Evolutionary conservation across 805 yeast species (phyloP).

Genomic region (Blastobotrys parvus): DNA sequence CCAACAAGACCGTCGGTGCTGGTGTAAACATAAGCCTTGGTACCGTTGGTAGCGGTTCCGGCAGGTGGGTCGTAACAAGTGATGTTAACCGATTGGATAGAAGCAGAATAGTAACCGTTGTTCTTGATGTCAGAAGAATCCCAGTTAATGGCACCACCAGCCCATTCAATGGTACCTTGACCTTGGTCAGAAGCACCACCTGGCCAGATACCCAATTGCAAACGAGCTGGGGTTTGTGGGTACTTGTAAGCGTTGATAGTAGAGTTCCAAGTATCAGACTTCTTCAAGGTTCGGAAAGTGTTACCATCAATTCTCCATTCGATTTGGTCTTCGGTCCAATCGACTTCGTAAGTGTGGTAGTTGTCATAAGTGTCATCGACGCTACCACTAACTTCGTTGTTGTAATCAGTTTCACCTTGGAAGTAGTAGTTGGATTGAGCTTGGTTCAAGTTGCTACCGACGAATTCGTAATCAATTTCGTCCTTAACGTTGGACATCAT

Average conservation of each 20-base stretch:
- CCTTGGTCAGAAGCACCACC: slow-evolving; percentile 43
- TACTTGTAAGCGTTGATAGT: slow-evolving; percentile 62
- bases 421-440: slow-evolving; percentile 78
- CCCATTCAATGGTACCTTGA: slow-evolving; percentile 66
- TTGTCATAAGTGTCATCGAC: slow-evolving; percentile 51
- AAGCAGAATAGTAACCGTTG: slow-evolving; percentile 75
- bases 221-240: slow-evolving; percentile 88
- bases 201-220: slow-evolving; percentile 57
- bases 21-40: slow-evolving; percentile 47
- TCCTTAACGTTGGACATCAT: slow-evolving; percentile 78
- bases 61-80: slow-evolving; percentile 69
- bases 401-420: slow-evolving; percentile 63
- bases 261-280: slow-evolving; percentile 42
- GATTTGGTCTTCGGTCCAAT: slow-evolving; percentile 69
- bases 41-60: slow-evolving; percentile 38
- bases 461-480: slow-evolving; percentile 83
- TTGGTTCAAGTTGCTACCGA: slow-evolving; percentile 60
- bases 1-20: slow-evolving; percentile 37
- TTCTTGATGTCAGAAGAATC: slow-evolving; percentile 59
- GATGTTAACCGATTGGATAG: slow-evolving; percentile 50
- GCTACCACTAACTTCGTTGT: slow-evolving; percentile 42
- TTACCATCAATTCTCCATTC: slow-evolving; percentile 70
- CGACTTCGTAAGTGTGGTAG: slow-evolving; percentile 69
- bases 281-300: slow-evolving; percentile 55
- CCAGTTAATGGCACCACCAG: slow-evolving; percentile 88